Evolutionary conservation across 768 basidiomycete genomes (phyloP), one percentile per base, ranked within the genome.

Genomic region (Mycena crocata): DNA sequence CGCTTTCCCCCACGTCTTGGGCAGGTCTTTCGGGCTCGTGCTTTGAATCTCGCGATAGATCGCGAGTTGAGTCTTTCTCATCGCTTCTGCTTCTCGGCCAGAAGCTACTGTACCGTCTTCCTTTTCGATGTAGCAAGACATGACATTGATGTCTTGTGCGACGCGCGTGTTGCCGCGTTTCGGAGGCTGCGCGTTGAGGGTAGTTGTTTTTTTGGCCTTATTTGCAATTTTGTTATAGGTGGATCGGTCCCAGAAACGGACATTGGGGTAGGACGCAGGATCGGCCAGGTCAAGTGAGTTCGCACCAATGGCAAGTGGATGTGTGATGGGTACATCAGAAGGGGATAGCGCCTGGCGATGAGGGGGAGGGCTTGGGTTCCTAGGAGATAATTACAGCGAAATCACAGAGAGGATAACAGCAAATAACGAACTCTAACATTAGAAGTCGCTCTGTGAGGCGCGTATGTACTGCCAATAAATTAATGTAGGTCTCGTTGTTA

Each of bases 101-200:
- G 57, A 58, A 21, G 48, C 32, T 4, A 48, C 17, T 21, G 2
- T 48, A 1, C 57, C 44, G 34, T 58, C 45, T 9, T n/a, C 31
- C 2, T 35, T 45, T 28, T 58, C 57, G 0, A 58, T 8, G n/a
- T 46, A 58, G 8, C 13, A 24, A 24, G 14, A 13, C 57, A 58
- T 58, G 7, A 58, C 57, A 21, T 58, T 58, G 24, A 58, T 48
- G 24, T 48, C 44, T 24, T 58, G 10, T 3, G 45, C 42, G 5
- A 40, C 31, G 45, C 57, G 45, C 3, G 42, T n/a, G 31, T 34
- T n/a, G 6, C 57, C 57, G 14, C 57, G 57, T n/a, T 45, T 45
- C 21, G 24, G 44, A 7, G 57, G 15, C 14, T 10, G 14, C 5
- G 42, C 17, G 26, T 58, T 58, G 24, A 58, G 26, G 5, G 26